Percentiles rank a stretch among this genome's conserved stretches.
phyloP scores from a whole-genome alignment of 129 eudicot genomes.

The Saposhnikovia divaricata region DNA sequence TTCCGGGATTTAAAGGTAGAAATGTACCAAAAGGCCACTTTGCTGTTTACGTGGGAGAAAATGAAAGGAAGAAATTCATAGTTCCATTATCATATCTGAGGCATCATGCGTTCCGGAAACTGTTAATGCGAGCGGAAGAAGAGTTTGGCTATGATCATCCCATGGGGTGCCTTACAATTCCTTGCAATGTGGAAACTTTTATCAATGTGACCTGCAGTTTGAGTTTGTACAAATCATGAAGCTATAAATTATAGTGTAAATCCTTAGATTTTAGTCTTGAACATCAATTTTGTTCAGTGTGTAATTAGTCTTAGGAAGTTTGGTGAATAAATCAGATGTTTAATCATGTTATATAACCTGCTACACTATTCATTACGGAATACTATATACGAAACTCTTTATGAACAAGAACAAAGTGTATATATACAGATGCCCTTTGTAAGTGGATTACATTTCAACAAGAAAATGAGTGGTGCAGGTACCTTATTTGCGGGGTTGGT shows the following conservation, averaged over 20 bases:
- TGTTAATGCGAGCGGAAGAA: background rate
- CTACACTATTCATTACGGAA: too few relatives aligned
- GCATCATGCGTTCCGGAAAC: background rate
- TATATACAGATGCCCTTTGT: too few relatives aligned
- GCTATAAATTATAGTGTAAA: background rate
- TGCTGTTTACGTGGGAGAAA: background rate
- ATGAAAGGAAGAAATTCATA: background rate
- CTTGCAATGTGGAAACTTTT: background rate
- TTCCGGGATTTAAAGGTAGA: background rate
- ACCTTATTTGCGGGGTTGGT: too few relatives aligned
- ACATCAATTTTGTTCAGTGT: background rate
- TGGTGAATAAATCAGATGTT: too few relatives aligned
- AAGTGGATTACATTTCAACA: too few relatives aligned
- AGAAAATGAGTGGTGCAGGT: too few relatives aligned
- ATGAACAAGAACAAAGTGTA: too few relatives aligned
- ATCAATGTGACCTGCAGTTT: background rate
- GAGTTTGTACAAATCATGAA: background rate
- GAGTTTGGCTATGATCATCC: background rate
- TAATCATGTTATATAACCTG: too few relatives aligned
- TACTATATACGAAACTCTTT: too few relatives aligned
- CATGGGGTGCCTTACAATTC: background rate
- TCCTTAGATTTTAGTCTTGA: background rate
- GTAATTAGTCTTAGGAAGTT: background rate
- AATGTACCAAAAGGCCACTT: conserved; percentile 1
- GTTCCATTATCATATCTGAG: background rate